Percentiles rank a stretch among this genome's conserved stretches.
Evolutionary conservation across 257 asterid genomes (phyloP).

Genomic region (Verbascum thapsus): DNA sequence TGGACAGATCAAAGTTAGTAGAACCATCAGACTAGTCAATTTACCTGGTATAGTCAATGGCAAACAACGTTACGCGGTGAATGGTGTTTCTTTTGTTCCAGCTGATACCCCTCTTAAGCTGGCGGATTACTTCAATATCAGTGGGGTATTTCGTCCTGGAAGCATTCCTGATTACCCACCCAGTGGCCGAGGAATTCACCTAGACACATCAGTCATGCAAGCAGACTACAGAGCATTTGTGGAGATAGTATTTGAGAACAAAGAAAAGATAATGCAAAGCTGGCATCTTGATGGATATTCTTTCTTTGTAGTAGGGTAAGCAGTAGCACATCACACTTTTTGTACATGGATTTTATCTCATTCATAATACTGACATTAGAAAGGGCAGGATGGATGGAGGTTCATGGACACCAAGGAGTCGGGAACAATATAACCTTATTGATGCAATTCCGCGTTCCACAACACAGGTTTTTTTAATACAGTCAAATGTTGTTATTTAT

Average conservation of each 20-base stretch:
- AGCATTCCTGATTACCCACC: constrained; percentile 57
- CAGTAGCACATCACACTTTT: not conserved
- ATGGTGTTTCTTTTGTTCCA: constrained; percentile 58
- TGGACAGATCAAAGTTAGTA: constrained; percentile 51
- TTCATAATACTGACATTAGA: constrained; percentile 1
- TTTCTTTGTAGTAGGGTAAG: constrained; percentile 75
- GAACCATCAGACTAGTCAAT: constrained; percentile 50
- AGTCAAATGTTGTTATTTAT: no score
- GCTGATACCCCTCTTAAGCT: constrained; percentile 76
- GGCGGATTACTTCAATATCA: constrained; percentile 65
- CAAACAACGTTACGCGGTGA: constrained; percentile 63
- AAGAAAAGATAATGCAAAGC: constrained; percentile 46
- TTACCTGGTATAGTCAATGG: constrained; percentile 36
- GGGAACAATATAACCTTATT: constrained; percentile 54
- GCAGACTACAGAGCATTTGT: constrained; percentile 57
- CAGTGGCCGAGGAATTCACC: constrained; percentile 31
- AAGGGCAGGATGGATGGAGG: constrained; percentile 64
- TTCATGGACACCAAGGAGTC: constrained; percentile 51
- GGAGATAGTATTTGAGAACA: constrained; percentile 74
- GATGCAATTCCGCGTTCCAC: constrained; percentile 73
- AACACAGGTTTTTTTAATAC: constrained; percentile 44
- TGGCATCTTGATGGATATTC: constrained; percentile 84
- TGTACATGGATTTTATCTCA: not conserved
- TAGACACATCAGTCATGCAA: constrained; percentile 62
- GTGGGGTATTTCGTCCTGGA: constrained; percentile 58